Evolutionary conservation across 2,329 filamentous ascomycete species (phyloP), one percentile per base, ranked within the genome.

Genomic region (Ophiostoma fasciatum): DNA sequence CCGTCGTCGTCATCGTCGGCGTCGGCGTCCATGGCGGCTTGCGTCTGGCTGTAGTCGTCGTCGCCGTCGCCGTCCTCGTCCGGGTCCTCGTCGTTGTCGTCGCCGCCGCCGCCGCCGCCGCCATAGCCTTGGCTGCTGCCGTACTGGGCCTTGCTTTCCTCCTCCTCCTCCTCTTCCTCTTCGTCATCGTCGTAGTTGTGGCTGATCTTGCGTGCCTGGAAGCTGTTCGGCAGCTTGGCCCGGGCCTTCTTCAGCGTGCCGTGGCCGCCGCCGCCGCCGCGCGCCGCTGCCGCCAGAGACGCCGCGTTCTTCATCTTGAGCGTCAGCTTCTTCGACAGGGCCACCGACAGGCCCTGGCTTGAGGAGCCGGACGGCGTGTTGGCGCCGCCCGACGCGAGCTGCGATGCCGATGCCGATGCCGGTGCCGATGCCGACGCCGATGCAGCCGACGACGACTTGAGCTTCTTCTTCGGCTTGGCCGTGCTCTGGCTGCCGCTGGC

Each of bases 241-340:
- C n/a, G n/a, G 37, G 61, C 53, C 51, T 68, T 71, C 14, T 73
- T 67, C 54, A 71, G 72, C 51, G 71, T 73, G 9, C n/a, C 56
- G 49, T 25, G 23, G 23, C 11, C 8, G 33, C 32, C 4, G 36
- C n/a, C 8, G 22, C 21, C n/a, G 21, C 23, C 2, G 29, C 28
- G 11, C 11, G 30, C 30, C 22, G 29, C 29, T 21, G 33, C 19
- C n/a, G 13, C 21, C 28, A 4, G 33, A 20, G 48, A n/a, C n/a
- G n/a, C n/a, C n/a, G 69, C 69, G 19, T 63, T 62, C 57, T 74
- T 74, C 31, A 73, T 72, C 28, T 64, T 59, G 31, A 58, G 37
- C 15, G 42, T 43, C 28, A 42, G 29, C 43, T 45, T 45, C 36
- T 45, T 46, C 11, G 31, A 28, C 26, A 45, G 28, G n/a, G 37